Evolutionary conservation across 2,329 filamentous ascomycete genomes (phyloP), one percentile per base, ranked within the genome.

Genomic region (Phyllosticta paracitricarpa): DNA sequence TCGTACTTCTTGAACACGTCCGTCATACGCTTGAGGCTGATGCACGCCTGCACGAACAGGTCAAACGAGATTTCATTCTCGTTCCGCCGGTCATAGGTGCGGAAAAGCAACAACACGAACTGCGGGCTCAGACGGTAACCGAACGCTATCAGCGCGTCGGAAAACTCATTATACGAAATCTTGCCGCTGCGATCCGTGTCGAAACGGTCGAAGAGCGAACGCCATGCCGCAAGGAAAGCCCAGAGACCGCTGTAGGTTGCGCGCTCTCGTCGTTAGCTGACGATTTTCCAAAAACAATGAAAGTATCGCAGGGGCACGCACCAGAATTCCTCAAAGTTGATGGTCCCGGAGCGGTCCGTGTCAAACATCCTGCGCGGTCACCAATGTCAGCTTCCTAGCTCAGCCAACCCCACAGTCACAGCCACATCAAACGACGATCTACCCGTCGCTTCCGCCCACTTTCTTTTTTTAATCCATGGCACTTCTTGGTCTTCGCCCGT

Each of bases 1-100:
- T 99, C 94, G 74, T 97, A 99, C 76, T 92, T 93, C 82, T 99
- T 99, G 75, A 99, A 99, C 28, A 96, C 91, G 75, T 99, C 94
- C 63, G 94, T 99, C 93, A 99, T 97, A 68, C 94, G 84, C 83
- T 97, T 97, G 69, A 99, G 80, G 68, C 86, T 91, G 72, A 99
- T 97, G 75, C 94, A 97, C 58, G 91, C 91, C 80, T 99, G 94
- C 64, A 99, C 94, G 70, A 99, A 99, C 58, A 99, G 77, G 77
- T 99, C 94, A 71, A 99, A 99, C 63, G 68, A 75, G 66, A 77
- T 73, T 62, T 71, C 78, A 65, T 91, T 73, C 59, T 70, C 67
- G 48, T 70, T 70, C 17, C 72, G 68, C 62, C 74, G 71, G 74
- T 97, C 93, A 77, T 95, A 97, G 0, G 90, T 94, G 67, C 84